A percentile compares a stretch with the other conserved stretches of the same genome.
phyloP scores from a whole-genome alignment of 176 grass and related monocot genomes.

The Hsuehochloa calcarea region DNA sequence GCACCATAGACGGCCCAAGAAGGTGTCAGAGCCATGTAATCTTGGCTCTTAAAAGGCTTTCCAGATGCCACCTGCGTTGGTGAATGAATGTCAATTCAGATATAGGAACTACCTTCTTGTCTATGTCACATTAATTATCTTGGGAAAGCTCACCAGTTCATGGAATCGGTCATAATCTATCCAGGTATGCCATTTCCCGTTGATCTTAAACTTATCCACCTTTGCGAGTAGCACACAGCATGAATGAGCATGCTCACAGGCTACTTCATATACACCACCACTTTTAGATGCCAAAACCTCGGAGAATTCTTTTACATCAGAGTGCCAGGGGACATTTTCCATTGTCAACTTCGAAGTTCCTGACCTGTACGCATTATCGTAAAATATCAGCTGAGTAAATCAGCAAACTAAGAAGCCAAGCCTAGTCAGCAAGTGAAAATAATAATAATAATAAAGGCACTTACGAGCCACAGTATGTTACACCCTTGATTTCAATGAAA shows the following conservation, averaged over 20 bases:
- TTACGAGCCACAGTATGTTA: constrained; percentile 97
- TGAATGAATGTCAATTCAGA: constrained; percentile 23
- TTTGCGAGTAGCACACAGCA: constrained; percentile 91
- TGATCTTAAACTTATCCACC: constrained; percentile 82
- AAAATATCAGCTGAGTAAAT: neutral
- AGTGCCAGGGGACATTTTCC: constrained; percentile 98
- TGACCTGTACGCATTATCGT: constrained; percentile 48
- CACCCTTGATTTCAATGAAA: constrained; percentile 98
- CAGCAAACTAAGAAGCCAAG: neutral
- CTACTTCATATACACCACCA: constrained; percentile 67
- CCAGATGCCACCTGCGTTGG: constrained; percentile 68
- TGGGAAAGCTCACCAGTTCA: constrained; percentile 68
- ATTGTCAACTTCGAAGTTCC: constrained; percentile 96
- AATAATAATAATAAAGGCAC: constrained; percentile 23
- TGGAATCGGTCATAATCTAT: constrained; percentile 90
- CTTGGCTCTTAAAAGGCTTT: constrained; percentile 68
- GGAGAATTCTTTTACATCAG: constrained; percentile 89
- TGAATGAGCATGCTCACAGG: constrained; percentile 94
- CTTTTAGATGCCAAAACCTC: constrained; percentile 83
- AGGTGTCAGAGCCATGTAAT: constrained; percentile 80
- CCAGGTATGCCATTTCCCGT: constrained; percentile 91
- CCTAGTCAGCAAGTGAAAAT: neutral
- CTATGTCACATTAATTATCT: neutral
- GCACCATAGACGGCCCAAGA: constrained; percentile 92
- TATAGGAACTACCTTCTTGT: neutral